Percentiles rank a stretch among this genome's conserved stretches.
These are phyloP conservation scores for Eucalyptus leucophloia DNA, from an alignment of 345 rosid genomes.

Conservation along the genomic window DNA sequence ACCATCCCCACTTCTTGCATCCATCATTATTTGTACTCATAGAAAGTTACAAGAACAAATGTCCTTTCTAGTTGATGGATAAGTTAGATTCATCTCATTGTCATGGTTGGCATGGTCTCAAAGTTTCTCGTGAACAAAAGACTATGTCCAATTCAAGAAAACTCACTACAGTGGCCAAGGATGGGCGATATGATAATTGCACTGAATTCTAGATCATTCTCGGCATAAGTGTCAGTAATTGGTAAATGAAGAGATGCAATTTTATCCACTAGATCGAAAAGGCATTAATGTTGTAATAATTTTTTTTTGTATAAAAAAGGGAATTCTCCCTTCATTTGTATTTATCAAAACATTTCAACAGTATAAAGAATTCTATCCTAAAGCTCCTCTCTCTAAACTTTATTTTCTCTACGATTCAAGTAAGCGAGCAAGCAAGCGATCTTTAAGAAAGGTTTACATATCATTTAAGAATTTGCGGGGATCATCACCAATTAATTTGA, in stretches of 20 bases:
- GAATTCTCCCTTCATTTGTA: neutral
- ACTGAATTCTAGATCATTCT: neutral
- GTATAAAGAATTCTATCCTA: rapidly evolving
- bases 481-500: rapidly evolving
- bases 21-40: neutral
- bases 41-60: neutral
- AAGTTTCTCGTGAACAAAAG: neutral
- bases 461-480: neutral
- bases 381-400: too few species aligned
- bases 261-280: too few species aligned
- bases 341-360: neutral
- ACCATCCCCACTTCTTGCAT: neutral
- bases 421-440: rapidly evolving
- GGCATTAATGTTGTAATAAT: too few species aligned
- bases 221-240: rapidly evolving
- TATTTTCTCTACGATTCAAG: rapidly evolving
- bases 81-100: neutral
- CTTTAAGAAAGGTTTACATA: neutral
- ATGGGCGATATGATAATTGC: rapidly evolving
- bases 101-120: neutral
- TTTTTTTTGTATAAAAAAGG: too few species aligned
- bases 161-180: neutral
- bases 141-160: neutral
- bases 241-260: neutral
- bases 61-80: neutral